Conservation (phyloP, 2,329 filamentous ascomycete genomes). For the Drechslerella coelobrocha region DNA sequence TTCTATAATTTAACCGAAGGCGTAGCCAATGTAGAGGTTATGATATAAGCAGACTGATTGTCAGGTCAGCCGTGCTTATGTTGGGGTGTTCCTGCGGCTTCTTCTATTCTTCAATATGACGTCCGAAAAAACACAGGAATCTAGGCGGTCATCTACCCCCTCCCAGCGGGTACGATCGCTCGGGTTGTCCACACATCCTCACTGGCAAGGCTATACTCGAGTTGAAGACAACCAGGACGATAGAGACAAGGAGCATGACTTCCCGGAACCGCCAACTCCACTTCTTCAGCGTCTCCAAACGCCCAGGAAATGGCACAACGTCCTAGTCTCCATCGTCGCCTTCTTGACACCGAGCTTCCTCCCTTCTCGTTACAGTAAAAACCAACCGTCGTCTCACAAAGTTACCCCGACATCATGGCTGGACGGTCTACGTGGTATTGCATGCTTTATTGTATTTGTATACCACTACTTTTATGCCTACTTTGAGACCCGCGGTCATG, state of each 20-base stretch:
- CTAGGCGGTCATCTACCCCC: background rate
- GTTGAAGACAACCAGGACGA: background rate
- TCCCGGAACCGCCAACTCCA: background rate
- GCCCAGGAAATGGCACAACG: background rate
- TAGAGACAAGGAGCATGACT: background rate
- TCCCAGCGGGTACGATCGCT: background rate
- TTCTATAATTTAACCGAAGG: too few species aligned
- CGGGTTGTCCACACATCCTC: background rate
- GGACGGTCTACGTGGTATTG: conserved; percentile 37
- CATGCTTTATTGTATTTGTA: conserved; percentile 34
- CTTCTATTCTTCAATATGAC: too few species aligned
- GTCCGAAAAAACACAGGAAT: background rate
- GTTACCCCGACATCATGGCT: conserved; percentile 39
- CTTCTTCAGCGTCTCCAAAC: background rate
- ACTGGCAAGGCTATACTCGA: background rate
- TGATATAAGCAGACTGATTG: too few species aligned
- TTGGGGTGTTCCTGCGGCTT: too few species aligned
- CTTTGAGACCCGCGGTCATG: conserved; percentile 7
- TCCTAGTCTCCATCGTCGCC: background rate
- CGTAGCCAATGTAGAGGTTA: too few species aligned
- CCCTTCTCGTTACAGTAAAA: conserved; percentile 16
- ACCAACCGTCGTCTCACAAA: conserved; percentile 11
- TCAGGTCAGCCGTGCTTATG: too few species aligned
- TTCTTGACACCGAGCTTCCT: conserved; percentile 33
- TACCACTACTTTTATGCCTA: conserved; percentile 28